phyloP scores from a whole-genome alignment of 331 rosid species.

The Ulmus americana region DNA sequence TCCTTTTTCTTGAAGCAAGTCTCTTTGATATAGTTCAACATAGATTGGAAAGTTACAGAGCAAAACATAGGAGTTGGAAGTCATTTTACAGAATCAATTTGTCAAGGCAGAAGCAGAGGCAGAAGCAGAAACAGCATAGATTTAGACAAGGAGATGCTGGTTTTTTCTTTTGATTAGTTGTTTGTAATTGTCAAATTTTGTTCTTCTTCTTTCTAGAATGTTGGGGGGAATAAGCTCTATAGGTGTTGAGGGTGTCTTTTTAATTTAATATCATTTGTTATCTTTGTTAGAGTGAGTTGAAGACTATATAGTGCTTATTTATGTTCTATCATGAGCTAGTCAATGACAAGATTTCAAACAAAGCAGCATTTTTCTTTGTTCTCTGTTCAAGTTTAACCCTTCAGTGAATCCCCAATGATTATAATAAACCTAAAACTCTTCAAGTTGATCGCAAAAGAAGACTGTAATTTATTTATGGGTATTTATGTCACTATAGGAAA shows the following conservation, averaged over 20 bases:
- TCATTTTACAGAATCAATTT: slow-evolving; percentile 29
- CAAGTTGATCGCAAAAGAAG: too few species aligned
- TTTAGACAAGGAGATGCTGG: slow-evolving; percentile 40
- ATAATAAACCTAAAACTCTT: too few species aligned
- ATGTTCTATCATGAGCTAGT: background rate
- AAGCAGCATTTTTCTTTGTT: too few species aligned
- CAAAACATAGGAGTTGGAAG: slow-evolving; percentile 8
- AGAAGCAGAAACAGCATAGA: slow-evolving; percentile 28
- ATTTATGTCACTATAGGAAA: too few species aligned
- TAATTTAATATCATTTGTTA: slow-evolving; percentile 25
- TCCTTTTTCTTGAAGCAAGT: slow-evolving; percentile 12
- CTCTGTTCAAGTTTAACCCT: background rate
- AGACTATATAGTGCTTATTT: slow-evolving; percentile 7
- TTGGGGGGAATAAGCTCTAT: slow-evolving; percentile 34
- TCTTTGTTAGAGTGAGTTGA: slow-evolving; percentile 18
- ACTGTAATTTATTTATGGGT: too few species aligned
- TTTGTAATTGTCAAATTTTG: slow-evolving; percentile 45
- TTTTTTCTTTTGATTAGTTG: slow-evolving; percentile 35
- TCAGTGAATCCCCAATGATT: too few species aligned
- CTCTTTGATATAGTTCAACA: slow-evolving; percentile 18
- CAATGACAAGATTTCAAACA: background rate
- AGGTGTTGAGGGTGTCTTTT: slow-evolving; percentile 37
- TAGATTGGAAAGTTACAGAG: slow-evolving; percentile 22
- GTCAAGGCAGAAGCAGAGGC: slow-evolving; percentile 30
- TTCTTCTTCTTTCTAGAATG: slow-evolving; percentile 32